A percentile compares a stretch with the other conserved stretches of the same genome.
Conservation (phyloP, 805 yeast genomes). For the Candida insectalens region DNA sequence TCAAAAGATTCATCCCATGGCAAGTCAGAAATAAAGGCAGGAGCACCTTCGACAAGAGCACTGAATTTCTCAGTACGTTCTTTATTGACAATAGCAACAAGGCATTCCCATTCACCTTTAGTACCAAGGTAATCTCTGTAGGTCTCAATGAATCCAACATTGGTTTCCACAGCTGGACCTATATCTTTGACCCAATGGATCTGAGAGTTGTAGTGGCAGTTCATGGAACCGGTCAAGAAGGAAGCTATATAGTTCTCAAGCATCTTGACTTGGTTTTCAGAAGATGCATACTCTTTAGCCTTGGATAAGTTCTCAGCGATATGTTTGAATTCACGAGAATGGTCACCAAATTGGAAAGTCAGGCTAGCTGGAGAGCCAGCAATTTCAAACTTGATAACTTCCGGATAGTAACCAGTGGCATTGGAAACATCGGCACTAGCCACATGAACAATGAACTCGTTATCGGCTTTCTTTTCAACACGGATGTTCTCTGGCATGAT, state of each 20-base stretch:
- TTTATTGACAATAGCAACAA: conserved; percentile 83
- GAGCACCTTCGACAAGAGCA: conserved; percentile 57
- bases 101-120: conserved; percentile 89
- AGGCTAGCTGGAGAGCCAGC: conserved; percentile 31
- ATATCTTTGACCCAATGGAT: conserved; percentile 81
- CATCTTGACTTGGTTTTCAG: conserved; percentile 62
- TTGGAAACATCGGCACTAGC: conserved; percentile 54
- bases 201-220: conserved; percentile 79
- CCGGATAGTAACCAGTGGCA: conserved; percentile 49
- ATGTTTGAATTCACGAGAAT: conserved; percentile 48
- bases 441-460: conserved; percentile 48
- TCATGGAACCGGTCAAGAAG: conserved; percentile 74
- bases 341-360: conserved; percentile 69
- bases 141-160: conserved; percentile 87
- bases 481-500: conserved; percentile 78
- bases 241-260: conserved; percentile 56
- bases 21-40: conserved; percentile 48
- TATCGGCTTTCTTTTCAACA: conserved; percentile 43
- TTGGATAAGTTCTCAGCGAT: conserved; percentile 45
- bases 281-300: conserved; percentile 60
- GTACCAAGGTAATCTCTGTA: conserved; percentile 89
- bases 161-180: conserved; percentile 70
- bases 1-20: conserved; percentile 78
- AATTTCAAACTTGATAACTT: conserved; percentile 27
- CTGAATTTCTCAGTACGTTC: conserved; percentile 78